Percentiles rank a stretch among this genome's conserved stretches.
These are phyloP conservation scores for Gliomastix tumulicola DNA, from an alignment of 2,329 filamentous ascomycete genomes.

Conservation along the genomic window DNA sequence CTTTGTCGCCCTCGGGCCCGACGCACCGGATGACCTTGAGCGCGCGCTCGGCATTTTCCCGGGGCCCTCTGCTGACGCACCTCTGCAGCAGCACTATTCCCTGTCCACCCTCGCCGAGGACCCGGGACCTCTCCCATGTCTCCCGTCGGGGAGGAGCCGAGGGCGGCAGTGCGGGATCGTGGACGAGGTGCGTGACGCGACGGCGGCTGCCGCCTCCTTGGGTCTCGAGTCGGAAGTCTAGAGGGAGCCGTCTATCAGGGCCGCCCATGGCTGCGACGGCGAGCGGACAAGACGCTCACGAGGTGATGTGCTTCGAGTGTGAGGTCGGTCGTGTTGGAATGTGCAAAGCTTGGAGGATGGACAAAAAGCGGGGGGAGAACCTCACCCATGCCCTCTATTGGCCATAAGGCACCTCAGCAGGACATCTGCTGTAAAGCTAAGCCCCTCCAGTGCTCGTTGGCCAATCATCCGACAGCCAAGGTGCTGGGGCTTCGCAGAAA, in stretches of 20 bases:
- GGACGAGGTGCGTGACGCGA: conserved; percentile 4
- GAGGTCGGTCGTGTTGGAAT: not conserved
- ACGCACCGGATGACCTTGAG: conserved; percentile 10
- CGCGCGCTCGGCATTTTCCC: conserved; percentile 7
- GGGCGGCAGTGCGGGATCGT: conserved; percentile 7
- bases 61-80: conserved; percentile 1
- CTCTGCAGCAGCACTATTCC: conserved; percentile 9
- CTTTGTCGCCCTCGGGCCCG: conserved; percentile 1
- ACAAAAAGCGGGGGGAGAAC: not conserved
- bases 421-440: no score
- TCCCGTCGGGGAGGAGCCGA: conserved; percentile 6
- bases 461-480: no score
- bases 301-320: not conserved
- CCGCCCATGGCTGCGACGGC: not conserved
- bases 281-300: not conserved
- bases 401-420: no score
- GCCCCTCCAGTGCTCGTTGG: no score
- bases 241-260: not conserved
- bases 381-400: no score
- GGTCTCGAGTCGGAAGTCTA: not conserved
- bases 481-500: no score
- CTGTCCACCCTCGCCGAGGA: conserved; percentile 9
- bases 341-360: not conserved
- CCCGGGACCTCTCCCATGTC: conserved; percentile 5
- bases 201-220: not conserved